Percentiles rank a stretch among this genome's conserved stretches.
These are phyloP conservation scores for Huntiella omanensis DNA, from an alignment of 2,329 filamentous ascomycete species.

Conservation along the genomic window DNA sequence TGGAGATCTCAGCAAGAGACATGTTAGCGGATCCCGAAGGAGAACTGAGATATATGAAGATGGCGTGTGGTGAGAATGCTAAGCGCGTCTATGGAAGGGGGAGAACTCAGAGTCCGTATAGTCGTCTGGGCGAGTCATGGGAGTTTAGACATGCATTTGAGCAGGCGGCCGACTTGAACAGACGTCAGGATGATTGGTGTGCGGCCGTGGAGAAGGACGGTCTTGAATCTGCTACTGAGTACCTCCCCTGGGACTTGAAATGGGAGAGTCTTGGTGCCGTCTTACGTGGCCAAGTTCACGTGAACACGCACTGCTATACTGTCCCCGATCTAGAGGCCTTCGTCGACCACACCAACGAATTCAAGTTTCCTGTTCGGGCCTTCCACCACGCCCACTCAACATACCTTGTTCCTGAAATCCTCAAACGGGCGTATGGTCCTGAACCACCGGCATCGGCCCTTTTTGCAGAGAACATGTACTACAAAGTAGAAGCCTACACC, in stretches of 20 bases:
- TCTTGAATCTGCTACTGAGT: conserved; percentile 30
- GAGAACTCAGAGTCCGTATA: conserved; percentile 35
- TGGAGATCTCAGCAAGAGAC: conserved; percentile 42
- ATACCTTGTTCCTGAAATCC: conserved; percentile 45
- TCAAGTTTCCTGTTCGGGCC: conserved; percentile 44
- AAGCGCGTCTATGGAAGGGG: conserved; percentile 40
- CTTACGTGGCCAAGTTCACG: conserved; percentile 45
- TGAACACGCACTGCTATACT: conserved; percentile 57
- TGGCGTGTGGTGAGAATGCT: conserved; percentile 56
- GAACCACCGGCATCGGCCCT: conserved; percentile 38
- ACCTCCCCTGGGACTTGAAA: conserved; percentile 41
- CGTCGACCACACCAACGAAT: conserved; percentile 53
- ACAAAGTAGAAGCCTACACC: conserved; percentile 47
- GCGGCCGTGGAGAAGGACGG: conserved; percentile 31
- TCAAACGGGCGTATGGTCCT: conserved; percentile 36
- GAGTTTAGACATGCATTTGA: conserved; percentile 50
- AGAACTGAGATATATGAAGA: conserved; percentile 55
- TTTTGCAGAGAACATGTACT: conserved; percentile 56
- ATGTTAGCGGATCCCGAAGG: conserved; percentile 47
- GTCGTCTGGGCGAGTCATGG: conserved; percentile 49
- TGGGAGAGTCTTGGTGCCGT: conserved; percentile 47
- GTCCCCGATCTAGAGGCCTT: conserved; percentile 50
- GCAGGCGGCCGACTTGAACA: conserved; percentile 36
- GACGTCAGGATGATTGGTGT: conserved; percentile 51
- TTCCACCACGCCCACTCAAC: conserved; percentile 56